These are phyloP conservation scores for Adansonia grandidieri DNA, from an alignment of 441 rosid genomes.

Conservation along the genomic window DNA sequence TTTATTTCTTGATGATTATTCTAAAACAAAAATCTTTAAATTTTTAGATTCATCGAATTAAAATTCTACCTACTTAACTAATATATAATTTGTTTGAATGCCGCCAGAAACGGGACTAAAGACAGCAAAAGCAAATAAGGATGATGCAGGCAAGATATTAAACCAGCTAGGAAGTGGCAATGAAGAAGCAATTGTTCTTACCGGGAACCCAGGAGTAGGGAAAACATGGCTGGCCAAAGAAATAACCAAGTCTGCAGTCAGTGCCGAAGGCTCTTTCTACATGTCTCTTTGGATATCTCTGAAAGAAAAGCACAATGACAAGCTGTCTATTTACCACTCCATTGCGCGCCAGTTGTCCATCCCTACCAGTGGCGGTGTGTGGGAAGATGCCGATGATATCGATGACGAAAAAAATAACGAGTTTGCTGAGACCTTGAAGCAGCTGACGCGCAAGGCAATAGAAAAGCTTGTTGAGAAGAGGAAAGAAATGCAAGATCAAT, in stretches of 20 bases:
- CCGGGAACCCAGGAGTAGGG: slow-evolving; percentile 51
- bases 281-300: slow-evolving; percentile 43
- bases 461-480: slow-evolving; percentile 5
- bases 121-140: not conserved
- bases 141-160: not conserved
- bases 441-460: not conserved
- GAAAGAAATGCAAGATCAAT: not conserved
- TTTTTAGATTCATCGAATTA: not conserved
- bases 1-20: not conserved
- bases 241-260: slow-evolving; percentile 23
- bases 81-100: not conserved
- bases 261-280: not conserved
- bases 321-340: slow-evolving; percentile 35
- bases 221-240: slow-evolving; percentile 57
- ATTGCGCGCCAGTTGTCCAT: slow-evolving; percentile 51
- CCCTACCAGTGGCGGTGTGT: slow-evolving; percentile 39
- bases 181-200: slow-evolving; percentile 25
- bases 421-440: not conserved
- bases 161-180: not conserved
- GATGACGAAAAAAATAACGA: not conserved
- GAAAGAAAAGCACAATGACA: slow-evolving; percentile 10
- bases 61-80: not conserved
- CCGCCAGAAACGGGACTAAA: not conserved
- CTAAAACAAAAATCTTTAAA: not conserved
- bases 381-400: slow-evolving; percentile 34